Conservation (phyloP, 352 stramenopile genomes). For the Phytopythium sindhum region DNA sequence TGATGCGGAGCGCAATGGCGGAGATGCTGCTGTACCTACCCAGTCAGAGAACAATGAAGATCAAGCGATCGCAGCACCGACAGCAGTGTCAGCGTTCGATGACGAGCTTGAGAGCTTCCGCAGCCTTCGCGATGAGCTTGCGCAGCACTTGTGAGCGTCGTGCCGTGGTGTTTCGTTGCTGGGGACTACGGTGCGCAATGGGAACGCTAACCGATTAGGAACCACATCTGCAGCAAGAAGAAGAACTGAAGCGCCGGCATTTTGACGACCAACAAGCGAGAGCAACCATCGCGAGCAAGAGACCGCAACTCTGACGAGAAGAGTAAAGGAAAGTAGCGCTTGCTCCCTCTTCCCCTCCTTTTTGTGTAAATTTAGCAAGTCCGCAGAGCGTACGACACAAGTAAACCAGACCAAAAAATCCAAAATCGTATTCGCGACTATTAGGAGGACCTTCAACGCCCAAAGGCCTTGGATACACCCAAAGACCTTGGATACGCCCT, state of each 20-base stretch:
- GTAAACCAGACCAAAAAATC: conserved; percentile 5
- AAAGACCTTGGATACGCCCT: background rate
- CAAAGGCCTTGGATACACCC: background rate
- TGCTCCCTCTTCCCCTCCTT: background rate
- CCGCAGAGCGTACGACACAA: conserved; percentile 3
- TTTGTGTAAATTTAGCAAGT: conserved; percentile 11
- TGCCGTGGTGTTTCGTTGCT: background rate
- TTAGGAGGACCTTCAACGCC: too few relatives aligned
- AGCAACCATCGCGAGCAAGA: background rate
- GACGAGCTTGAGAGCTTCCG: conserved; percentile 78
- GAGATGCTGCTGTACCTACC: background rate
- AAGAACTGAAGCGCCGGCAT: background rate
- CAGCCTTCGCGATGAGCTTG: conserved; percentile 62
- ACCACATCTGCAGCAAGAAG: background rate
- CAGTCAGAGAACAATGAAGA: background rate
- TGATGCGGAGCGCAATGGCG: background rate
- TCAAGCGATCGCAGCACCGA: conserved; percentile 3
- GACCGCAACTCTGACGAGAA: background rate
- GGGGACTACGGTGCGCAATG: background rate
- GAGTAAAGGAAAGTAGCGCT: background rate
- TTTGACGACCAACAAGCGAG: background rate
- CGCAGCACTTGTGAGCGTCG: conserved; percentile 24
- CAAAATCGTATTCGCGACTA: background rate
- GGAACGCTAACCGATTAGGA: background rate
- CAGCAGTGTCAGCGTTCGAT: conserved; percentile 45